Evolutionary conservation across 148 eudicot genomes (phyloP), one percentile per base, ranked within the genome.

Genomic region (Vaccinium myrtillus): DNA sequence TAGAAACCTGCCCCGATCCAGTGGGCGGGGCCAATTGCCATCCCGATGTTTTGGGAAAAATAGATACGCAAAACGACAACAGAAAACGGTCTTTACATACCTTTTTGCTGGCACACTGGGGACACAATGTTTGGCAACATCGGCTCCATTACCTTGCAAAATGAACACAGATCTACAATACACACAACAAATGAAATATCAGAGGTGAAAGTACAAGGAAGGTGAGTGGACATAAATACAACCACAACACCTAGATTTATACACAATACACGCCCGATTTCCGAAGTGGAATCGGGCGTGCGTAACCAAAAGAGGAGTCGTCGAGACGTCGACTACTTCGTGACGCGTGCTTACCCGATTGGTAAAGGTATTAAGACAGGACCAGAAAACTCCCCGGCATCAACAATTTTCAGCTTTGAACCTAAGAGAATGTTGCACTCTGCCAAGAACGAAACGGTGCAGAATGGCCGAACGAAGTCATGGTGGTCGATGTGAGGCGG

Each of bases 401-500:
- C 87, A 21, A 81, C 36, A 63, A 90, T 80, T 86, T 91, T 92
- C 55, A 92, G 82, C 77, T 86, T 90, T 7, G 87, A 81, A 53
- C 94, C 93, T 27, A 92, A 90, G 50, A 92, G 77, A 77, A 92
- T 92, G 23, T 92, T 87, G 83, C 93, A 91, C 86, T 92, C 81
- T 4, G 90, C 67, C 86, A 92, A 87, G 84, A 92, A 92, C 6
- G 93, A 92, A 36, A 91, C 90, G 8, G 94, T 92, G 75, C 94
- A 92, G 83, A 92, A 92, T 25, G 93, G 94, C 5, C 94, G 87
- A 51, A 92, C 77, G 67, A 92, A 92, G 89, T 92, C 93, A 65
- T 92, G 94, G 65, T 92, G 93, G 77, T 92, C 94, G 8, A 92
- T 92, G 80, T 92, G 94, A 36, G 94, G 94, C 27, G 93, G 94